phyloP scores from a whole-genome alignment of 1,284 basidiomycete genomes.

The Puccinia brachypodii region DNA sequence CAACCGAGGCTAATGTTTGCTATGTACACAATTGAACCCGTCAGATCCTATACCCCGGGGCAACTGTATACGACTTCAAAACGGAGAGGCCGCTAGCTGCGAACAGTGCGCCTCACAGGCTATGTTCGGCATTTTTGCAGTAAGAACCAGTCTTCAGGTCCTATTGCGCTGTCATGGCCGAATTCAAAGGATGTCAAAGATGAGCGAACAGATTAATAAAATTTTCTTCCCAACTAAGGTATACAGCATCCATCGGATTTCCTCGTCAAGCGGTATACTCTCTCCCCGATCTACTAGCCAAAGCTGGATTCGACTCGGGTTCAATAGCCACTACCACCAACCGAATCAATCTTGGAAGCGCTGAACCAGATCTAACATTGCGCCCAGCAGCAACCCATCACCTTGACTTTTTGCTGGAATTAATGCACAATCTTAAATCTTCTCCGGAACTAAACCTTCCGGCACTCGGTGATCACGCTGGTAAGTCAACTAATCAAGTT shows the following conservation, averaged over 20 bases:
- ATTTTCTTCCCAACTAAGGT: neutral
- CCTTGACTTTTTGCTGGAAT: slow-evolving; percentile 29
- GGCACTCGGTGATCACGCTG: neutral
- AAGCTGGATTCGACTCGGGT: slow-evolving; percentile 19
- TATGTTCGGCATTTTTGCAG: slow-evolving; percentile 40
- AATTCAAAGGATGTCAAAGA: neutral
- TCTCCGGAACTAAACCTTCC: neutral
- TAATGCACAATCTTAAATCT: slow-evolving; percentile 9
- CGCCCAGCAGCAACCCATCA: slow-evolving; percentile 31
- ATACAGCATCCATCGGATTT: slow-evolving; percentile 34
- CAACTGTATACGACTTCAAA: slow-evolving; percentile 10
- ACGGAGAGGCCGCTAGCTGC: slow-evolving; percentile 13
- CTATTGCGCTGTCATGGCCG: neutral
- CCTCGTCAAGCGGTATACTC: slow-evolving; percentile 20
- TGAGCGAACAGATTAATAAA: neutral
- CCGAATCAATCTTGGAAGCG: slow-evolving; percentile 25
- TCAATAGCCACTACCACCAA: slow-evolving; percentile 6
- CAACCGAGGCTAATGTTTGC: neutral
- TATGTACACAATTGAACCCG: neutral
- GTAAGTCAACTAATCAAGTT: neutral
- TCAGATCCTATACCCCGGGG: slow-evolving; percentile 38
- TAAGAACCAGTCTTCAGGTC: neutral
- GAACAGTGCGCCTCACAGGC: slow-evolving; percentile 19
- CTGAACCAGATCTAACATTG: slow-evolving; percentile 25
- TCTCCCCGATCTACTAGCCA: slow-evolving; percentile 16